These are phyloP conservation scores for Allomyces javanicus DNA, from an alignment of 192 early-diverging fungal species.

Conservation along the genomic window DNA sequence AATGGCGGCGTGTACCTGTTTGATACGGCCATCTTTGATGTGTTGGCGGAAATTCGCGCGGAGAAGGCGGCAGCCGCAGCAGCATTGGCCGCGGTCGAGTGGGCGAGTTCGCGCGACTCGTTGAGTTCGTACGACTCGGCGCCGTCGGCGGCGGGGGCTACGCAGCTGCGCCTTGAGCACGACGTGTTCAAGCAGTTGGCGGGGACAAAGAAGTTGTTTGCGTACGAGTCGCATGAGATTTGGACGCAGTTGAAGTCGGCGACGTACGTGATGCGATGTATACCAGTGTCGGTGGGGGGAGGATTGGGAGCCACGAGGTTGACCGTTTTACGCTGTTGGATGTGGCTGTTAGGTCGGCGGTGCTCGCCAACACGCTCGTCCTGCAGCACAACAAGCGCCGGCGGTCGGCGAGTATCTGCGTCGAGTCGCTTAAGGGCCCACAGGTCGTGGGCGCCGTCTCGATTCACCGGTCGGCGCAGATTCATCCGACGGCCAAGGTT, in stretches of 20 bases:
- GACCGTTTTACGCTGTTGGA: too few species aligned
- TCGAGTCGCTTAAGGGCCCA: slow-evolving; percentile 23
- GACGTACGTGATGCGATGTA: slow-evolving; percentile 25
- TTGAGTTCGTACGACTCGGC: slow-evolving; percentile 1
- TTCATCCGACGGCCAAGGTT: slow-evolving; percentile 78
- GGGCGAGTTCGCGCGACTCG: not conserved
- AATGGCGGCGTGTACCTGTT: slow-evolving; percentile 93
- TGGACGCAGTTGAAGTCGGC: slow-evolving; percentile 97
- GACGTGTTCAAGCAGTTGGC: slow-evolving; percentile 78
- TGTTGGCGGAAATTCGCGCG: slow-evolving; percentile 59
- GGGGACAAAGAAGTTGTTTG: slow-evolving; percentile 62
- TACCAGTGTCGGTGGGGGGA: not conserved
- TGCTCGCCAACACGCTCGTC: slow-evolving; percentile 83
- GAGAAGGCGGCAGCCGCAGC: slow-evolving; percentile 31
- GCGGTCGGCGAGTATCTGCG: slow-evolving; percentile 31
- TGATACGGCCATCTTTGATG: slow-evolving; percentile 64
- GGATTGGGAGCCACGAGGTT: too few species aligned
- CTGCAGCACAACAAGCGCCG: slow-evolving; percentile 59
- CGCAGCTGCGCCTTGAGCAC: slow-evolving; percentile 68
- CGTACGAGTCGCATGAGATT: slow-evolving; percentile 65
- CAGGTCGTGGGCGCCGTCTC: slow-evolving; percentile 78
- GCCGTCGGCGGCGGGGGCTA: slow-evolving; percentile 18
- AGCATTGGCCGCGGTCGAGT: not conserved
- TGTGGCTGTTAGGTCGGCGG: slow-evolving; percentile 41
- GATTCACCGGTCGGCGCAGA: slow-evolving; percentile 80